phyloP scores from a whole-genome alignment of 2,329 filamentous ascomycete genomes.

The Calonectria fujianensis region DNA sequence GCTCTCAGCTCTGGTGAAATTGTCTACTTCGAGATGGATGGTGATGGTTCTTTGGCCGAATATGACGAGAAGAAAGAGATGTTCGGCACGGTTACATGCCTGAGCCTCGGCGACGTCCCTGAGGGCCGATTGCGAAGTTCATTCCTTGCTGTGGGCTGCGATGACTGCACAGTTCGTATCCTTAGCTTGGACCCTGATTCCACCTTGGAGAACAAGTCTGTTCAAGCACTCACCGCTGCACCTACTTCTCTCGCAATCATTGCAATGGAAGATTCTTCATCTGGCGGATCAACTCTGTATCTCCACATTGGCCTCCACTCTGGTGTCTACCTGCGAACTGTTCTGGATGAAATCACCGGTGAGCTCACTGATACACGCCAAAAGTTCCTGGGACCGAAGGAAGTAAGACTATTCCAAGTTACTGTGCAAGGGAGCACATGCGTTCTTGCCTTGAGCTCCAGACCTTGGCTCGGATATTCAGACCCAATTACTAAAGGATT shows the following conservation, averaged over 20 bases:
- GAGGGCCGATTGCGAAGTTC: slow-evolving; percentile 92
- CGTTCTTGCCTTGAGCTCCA: slow-evolving; percentile 91
- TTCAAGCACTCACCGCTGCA: slow-evolving; percentile 93
- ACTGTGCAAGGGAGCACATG: slow-evolving; percentile 89
- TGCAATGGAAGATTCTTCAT: slow-evolving; percentile 95
- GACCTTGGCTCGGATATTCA: slow-evolving; percentile 97
- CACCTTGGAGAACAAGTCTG: slow-evolving; percentile 93
- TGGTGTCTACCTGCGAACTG: slow-evolving; percentile 95
- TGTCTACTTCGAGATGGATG: slow-evolving; percentile 98
- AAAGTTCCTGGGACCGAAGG: slow-evolving; percentile 93
- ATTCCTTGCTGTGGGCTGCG: slow-evolving; percentile 96
- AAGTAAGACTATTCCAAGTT: slow-evolving; percentile 93
- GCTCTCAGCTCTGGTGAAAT: slow-evolving; percentile 97
- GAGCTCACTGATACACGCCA: slow-evolving; percentile 96
- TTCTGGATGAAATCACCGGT: slow-evolving; percentile 95
- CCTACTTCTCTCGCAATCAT: slow-evolving; percentile 94
- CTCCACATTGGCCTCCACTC: slow-evolving; percentile 97
- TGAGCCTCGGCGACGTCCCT: slow-evolving; percentile 95
- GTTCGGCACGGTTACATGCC: slow-evolving; percentile 94
- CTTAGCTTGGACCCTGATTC: slow-evolving; percentile 92
- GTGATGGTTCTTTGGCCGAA: slow-evolving; percentile 91
- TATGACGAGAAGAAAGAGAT: slow-evolving; percentile 97
- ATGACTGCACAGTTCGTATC: slow-evolving; percentile 96
- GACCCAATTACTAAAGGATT: slow-evolving; percentile 91
- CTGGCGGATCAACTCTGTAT: slow-evolving; percentile 91